A percentile compares a stretch with the other conserved stretches of the same genome.
Evolutionary conservation across 495 filamentous ascomycete species (phyloP).

Genomic region (Oidiodendron maius): DNA sequence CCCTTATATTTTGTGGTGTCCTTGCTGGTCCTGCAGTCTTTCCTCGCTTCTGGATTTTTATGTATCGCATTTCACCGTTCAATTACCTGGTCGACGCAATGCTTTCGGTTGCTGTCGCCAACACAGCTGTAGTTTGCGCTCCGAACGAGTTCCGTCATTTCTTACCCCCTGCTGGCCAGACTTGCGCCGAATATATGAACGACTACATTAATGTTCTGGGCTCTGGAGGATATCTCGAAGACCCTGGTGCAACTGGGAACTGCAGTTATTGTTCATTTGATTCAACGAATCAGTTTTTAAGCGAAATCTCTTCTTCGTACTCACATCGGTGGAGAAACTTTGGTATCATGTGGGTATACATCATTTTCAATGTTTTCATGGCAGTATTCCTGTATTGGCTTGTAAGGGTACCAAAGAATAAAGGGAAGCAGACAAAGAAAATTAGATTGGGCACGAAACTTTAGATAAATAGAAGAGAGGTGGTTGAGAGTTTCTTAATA

Average conservation of each 20-base stretch:
- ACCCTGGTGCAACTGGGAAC: constrained; percentile 34
- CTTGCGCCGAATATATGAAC: constrained; percentile 51
- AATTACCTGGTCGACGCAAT: constrained; percentile 59
- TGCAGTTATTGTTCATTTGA: constrained; percentile 57
- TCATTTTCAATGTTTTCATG: constrained; percentile 65
- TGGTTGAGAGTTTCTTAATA: no score
- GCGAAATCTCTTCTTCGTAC: constrained; percentile 52
- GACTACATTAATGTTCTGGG: constrained; percentile 36
- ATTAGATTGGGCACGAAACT: no score
- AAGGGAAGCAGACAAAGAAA: no score
- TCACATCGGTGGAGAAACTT: constrained; percentile 60
- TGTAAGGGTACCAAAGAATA: neutral
- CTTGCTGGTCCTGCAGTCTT: constrained; percentile 52
- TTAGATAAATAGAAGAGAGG: no score
- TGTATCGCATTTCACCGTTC: constrained; percentile 72
- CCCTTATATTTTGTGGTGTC: constrained; percentile 29
- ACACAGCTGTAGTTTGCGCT: constrained; percentile 50
- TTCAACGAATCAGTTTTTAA: constrained; percentile 57
- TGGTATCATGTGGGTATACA: constrained; percentile 48
- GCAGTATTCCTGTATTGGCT: constrained; percentile 66
- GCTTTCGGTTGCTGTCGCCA: constrained; percentile 51
- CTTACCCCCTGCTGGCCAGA: constrained; percentile 41
- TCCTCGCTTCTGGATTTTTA: constrained; percentile 76
- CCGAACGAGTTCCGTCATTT: constrained; percentile 52
- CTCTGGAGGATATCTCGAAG: constrained; percentile 46